phyloP scores from a whole-genome alignment of 768 basidiomycete species.

The Boletus edulis region DNA sequence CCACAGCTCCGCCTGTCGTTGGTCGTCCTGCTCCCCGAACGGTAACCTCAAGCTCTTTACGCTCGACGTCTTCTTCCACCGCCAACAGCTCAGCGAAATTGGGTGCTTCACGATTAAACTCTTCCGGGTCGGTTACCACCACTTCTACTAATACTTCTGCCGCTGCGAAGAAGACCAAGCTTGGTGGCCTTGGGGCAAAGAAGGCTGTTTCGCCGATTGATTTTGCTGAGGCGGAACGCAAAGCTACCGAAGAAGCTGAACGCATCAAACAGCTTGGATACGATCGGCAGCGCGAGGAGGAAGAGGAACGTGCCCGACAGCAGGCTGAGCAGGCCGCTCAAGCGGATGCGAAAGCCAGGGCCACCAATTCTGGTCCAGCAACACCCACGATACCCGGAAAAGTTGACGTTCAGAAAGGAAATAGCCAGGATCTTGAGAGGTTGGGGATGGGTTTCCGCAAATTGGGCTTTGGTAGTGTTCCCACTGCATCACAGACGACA shows the following conservation, averaged over 20 bases:
- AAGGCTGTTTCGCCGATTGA: slow-evolving; percentile 80
- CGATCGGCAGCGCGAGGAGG: slow-evolving; percentile 80
- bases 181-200: slow-evolving; percentile 82
- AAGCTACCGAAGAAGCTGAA: slow-evolving; percentile 90
- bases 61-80: slow-evolving; percentile 40
- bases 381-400: slow-evolving; percentile 25
- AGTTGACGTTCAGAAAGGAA: slow-evolving; percentile 38
- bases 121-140: slow-evolving; percentile 35
- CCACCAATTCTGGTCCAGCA: slow-evolving; percentile 24
- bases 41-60: slow-evolving; percentile 61
- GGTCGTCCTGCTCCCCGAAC: slow-evolving; percentile 60
- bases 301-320: slow-evolving; percentile 69
- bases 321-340: slow-evolving; percentile 50
- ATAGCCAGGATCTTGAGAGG: slow-evolving; percentile 50
- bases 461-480: slow-evolving; percentile 84
- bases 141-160: slow-evolving; percentile 31
- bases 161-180: slow-evolving; percentile 59
- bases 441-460: slow-evolving; percentile 71
- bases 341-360: slow-evolving; percentile 29
- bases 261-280: slow-evolving; percentile 90
- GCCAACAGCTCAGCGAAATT: slow-evolving; percentile 34
- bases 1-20: slow-evolving; percentile 54
- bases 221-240: slow-evolving; percentile 92
- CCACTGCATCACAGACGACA: slow-evolving; percentile 54
- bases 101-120: slow-evolving; percentile 42